Evolutionary conservation across 148 eudicot genomes (phyloP).

Genomic region (Rhododendron griersonianum): DNA sequence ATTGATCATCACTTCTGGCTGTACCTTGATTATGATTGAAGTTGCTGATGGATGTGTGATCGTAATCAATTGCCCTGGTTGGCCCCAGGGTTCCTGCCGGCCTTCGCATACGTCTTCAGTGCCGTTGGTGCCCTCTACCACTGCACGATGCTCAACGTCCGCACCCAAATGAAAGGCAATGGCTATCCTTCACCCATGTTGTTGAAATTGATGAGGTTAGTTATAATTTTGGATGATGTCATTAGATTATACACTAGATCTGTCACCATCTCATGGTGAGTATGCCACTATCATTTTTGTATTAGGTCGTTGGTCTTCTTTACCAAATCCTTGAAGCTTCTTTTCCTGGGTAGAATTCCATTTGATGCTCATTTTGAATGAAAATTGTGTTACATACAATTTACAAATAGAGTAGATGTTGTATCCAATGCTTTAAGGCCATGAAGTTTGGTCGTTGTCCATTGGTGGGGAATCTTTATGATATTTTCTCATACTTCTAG

Average conservation of each 20-base stretch:
- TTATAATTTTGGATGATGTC: not conserved
- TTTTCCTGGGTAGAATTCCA: not conserved
- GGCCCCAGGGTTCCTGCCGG: too few species aligned
- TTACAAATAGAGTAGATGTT: not conserved
- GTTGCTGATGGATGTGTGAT: not conserved
- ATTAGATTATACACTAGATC: not conserved
- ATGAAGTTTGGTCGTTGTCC: not conserved
- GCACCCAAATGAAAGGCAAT: slow-evolving; percentile 9
- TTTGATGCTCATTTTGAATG: not conserved
- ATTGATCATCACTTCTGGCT: not conserved
- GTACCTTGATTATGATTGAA: not conserved
- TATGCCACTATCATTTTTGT: not conserved
- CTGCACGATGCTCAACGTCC: too few species aligned
- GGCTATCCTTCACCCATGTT: slow-evolving; percentile 55
- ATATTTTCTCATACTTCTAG: not conserved
- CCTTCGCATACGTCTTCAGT: too few species aligned
- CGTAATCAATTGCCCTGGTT: too few species aligned
- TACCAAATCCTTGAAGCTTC: not conserved
- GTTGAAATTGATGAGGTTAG: slow-evolving; percentile 77
- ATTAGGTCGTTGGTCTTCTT: not conserved
- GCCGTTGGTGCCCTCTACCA: too few species aligned
- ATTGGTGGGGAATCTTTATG: not conserved
- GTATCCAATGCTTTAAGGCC: not conserved
- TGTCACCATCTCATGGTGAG: not conserved
- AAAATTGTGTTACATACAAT: not conserved